Evolutionary conservation across 1,139 yeast species (phyloP).

Genomic region (Pichia sp.): DNA sequence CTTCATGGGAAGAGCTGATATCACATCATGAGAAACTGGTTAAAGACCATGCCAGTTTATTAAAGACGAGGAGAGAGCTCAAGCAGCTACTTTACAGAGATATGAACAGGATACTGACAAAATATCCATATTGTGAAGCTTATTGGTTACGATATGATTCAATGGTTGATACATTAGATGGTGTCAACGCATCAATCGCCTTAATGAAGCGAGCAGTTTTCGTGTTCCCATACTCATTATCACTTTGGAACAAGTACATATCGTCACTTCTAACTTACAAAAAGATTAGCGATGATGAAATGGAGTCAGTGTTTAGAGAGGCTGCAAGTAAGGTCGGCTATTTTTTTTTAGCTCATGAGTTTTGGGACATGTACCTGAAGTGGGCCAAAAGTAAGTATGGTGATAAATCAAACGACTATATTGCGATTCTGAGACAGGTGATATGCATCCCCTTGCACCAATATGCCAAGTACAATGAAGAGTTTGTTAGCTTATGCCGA

Average conservation of each 20-base stretch:
- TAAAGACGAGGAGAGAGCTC: constrained; percentile 11
- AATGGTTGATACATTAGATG: constrained; percentile 47
- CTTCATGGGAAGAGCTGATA: constrained; percentile 20
- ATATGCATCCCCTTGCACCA: constrained; percentile 58
- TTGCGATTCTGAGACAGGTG: constrained; percentile 36
- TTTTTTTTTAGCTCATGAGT: constrained; percentile 52
- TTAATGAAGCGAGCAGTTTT: constrained; percentile 41
- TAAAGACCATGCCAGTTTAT: constrained; percentile 14
- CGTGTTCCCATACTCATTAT: constrained; percentile 48
- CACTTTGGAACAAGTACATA: constrained; percentile 62
- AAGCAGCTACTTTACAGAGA: constrained; percentile 26
- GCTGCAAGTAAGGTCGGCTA: constrained; percentile 42
- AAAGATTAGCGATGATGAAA: constrained; percentile 22
- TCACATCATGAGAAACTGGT: constrained; percentile 20
- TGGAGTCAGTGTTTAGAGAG: constrained; percentile 34
- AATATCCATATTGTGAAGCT: constrained; percentile 50
- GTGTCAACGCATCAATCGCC: constrained; percentile 41
- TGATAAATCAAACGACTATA: constrained; percentile 27
- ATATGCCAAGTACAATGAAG: constrained; percentile 56
- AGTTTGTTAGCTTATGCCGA: constrained; percentile 38
- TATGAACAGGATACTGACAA: constrained; percentile 34
- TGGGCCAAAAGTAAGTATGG: constrained; percentile 34
- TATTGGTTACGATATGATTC: constrained; percentile 58
- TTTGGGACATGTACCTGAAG: constrained; percentile 60
- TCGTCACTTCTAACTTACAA: constrained; percentile 29